Base-by-base conservation (phyloP, 805 yeast genomes). In the Tetrapisispora pingtungensis region DNA sequence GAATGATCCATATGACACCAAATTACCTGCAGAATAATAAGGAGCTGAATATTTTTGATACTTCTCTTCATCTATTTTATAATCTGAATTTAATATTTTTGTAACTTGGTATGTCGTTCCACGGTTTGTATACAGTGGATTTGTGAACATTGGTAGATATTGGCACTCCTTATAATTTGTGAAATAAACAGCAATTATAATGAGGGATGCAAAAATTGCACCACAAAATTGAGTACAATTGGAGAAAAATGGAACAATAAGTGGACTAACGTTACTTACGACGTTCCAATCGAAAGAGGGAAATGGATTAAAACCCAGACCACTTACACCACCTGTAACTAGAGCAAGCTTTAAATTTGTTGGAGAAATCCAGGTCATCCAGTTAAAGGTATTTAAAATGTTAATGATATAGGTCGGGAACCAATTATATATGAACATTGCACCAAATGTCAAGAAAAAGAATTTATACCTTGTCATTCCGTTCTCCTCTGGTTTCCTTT, bases 21-120 rank as follows among this genome's bases (percentile, higher is more conserved):
- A 60, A 55, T 75, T 75, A 1, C 79, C 84, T 6, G 86, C 84
- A 26, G 77, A 57, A 54, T 77, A 78, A 59, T 72, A 80, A 8
- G 87, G 86, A 8, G 84, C 81, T 1, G 84, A 81, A 49, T 77
- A 73, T n/a, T 58, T 47, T 44, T 67, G 64, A 55, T 78, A 79
- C 51, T 71, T 72, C 2, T 51, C 57, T 19, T 59, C 48, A 53
- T 78, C 81, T 38, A 80, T 68, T 15, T 57, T 51, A 46, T 70
- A 71, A 15, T 73, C 58, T 3, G 57, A 62, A 41, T 71, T 60
- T 36, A 80, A 55, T 15, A 80, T 68, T 43, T 69, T 57, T 15
- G 68, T 66, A 35, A 78, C 75, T 18, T 71, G 62, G 56, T 67
- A 80, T 0, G 64, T 47, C 24, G 65, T 56, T 22, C 80, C 84